Base-by-base conservation (phyloP, 441 rosid genomes). In the Hura crepitans region DNA sequence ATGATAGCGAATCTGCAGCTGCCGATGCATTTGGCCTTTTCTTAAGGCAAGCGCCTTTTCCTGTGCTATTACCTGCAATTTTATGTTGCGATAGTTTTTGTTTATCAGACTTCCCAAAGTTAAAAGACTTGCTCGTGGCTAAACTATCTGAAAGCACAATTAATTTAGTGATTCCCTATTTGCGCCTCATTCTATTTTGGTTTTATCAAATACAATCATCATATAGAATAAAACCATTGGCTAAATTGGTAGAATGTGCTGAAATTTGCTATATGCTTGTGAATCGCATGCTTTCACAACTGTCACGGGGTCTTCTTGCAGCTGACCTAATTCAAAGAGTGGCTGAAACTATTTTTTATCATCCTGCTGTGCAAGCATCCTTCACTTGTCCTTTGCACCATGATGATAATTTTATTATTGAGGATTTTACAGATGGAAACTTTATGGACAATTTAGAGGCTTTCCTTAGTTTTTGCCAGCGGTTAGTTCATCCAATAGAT, bases 31-130 rank as follows among this genome's bases (percentile, higher is more conserved):
- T 91, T 79, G 75, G 86, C 70, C 71, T 80, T 28, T 84, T 88
- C 71, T 72, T 92, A 83, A 84, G 86, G 84, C 85, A 84, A 80
- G 76, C 82, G 62, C 88, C 96, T 77, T 96, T 96, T 74, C 89
- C 88, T 72, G 84, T 86, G 62, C 78, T 93, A 73, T 85, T 96
- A 78, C 82, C 88, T 72, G 85, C 85, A 71, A 67, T 83, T 57
- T 74, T 88, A 71, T 74, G 78, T 72, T 68, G 75, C 49, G 74
- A 74, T 71, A 54, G 72, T 68, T 76, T 74, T 65, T 51, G 64
- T 78, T 58, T 81, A 68, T 71, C 65, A 10, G 86, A 84, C 58
- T 59, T 72, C 67, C 82, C 80, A 27, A 82, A 81, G 73, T 64
- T 89, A 62, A 67, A 80, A 66, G 83, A 80, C 64, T 74, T 91